Base-by-base conservation (phyloP, 345 rosid species). In the Salix koriyanagi region DNA sequence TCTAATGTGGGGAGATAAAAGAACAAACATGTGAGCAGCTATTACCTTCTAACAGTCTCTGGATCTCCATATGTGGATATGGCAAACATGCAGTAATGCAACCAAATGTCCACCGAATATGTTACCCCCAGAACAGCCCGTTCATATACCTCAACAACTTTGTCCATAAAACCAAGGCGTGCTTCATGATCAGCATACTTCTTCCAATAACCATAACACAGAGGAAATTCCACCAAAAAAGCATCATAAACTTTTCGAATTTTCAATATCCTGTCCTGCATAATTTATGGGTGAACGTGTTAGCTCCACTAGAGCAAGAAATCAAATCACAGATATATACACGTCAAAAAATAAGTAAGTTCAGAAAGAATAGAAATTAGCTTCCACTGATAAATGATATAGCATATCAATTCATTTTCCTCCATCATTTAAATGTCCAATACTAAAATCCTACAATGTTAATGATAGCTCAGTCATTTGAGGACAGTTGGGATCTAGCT, bases 171-270 rank as follows among this genome's bases (percentile, higher is more conserved):
- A 64, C 97, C 94, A 72, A 87, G 84, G 6, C 92, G 89, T 48
- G 95, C 95, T 85, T 96, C 99, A 74, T 94, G 97, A 86, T 96
- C 97, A 13, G 97, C 97, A 79, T 92, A 96, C 87, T 93, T 96
- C 87, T 96, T 93, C 99, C 99, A 96, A 73, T 93, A 96, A 77
- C 99, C 99, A 90, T 92, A 96, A 80, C 99, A 96, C 80, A 94
- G 75, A 58, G 97, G 99, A 66, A 92, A 96, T 82, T 96, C 99
- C 46, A 91, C 96, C 75, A 96, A 83, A 86, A 96, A 96, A 39
- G 90, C 87, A 87, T 93, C 98, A 83, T 96, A 96, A 7, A 93
- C 96, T 82, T 87, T 89, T 72, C 85, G 86, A 58, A 96, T 96
- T 84, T 93, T 96, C 79, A 87, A 50, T 73, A 93, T 90, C 50